Evolutionary conservation across 805 yeast genomes (phyloP).

Genomic region (Hanseniaspora lachancei): DNA sequence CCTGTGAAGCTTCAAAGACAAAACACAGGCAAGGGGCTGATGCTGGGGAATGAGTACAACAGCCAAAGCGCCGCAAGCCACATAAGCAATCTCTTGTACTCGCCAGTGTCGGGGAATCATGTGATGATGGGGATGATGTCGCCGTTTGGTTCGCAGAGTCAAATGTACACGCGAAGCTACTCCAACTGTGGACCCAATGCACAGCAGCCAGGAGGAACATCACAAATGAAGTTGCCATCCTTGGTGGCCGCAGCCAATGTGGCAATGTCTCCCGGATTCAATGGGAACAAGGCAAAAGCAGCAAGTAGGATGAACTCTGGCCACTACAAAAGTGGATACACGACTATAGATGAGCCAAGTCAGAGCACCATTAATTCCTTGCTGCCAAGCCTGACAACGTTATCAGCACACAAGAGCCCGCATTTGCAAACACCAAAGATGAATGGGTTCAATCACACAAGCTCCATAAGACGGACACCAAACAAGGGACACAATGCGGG

Average conservation of each 20-base stretch:
- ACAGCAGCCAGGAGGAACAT: background rate
- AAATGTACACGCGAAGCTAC: background rate
- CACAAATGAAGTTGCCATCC: conserved; percentile 2
- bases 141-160: background rate
- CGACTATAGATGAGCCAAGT: background rate
- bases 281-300: background rate
- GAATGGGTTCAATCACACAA: background rate
- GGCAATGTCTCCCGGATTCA: background rate
- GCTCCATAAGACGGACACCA: conserved; percentile 5
- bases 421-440: background rate
- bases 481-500: conserved; percentile 21
- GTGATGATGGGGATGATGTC: conserved; percentile 13
- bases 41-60: background rate
- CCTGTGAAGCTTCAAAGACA: conserved; percentile 12
- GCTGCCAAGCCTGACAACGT: conserved; percentile 7
- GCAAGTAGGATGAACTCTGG: background rate
- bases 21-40: background rate
- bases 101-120: background rate
- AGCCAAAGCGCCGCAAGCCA: background rate
- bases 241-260: conserved; percentile 9
- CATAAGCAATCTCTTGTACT: background rate
- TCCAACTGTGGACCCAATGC: background rate
- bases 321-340: background rate
- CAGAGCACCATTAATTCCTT: background rate
- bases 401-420: background rate